Conservation (phyloP, 2,329 filamentous ascomycete genomes). For the Aureobasidium namibiae region DNA sequence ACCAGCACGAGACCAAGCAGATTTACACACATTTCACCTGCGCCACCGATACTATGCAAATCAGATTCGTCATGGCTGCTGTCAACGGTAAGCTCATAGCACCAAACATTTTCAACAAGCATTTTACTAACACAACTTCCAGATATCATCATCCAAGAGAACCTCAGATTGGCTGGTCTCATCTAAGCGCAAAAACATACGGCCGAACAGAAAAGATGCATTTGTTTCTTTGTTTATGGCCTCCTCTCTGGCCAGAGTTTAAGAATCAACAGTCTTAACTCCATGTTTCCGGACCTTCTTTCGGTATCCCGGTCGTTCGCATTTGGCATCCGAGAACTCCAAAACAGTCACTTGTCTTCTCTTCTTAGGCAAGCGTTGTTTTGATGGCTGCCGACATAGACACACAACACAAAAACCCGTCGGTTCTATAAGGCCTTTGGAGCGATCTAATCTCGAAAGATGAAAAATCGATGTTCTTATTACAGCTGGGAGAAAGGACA, state of each 20-base stretch:
- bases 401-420: background rate
- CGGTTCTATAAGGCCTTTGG: background rate
- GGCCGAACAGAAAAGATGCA: background rate
- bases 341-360: background rate
- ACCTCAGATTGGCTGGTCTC: slow-evolving; percentile 90
- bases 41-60: slow-evolving; percentile 96
- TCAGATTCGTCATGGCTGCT: slow-evolving; percentile 98
- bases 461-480: slow-evolving; percentile 1
- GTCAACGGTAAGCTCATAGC: slow-evolving; percentile 70
- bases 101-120: background rate
- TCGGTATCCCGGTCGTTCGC: background rate
- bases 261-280: slow-evolving; percentile 6
- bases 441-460: slow-evolving; percentile 1
- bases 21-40: slow-evolving; percentile 99
- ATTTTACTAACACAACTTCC: slow-evolving; percentile 35
- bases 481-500: slow-evolving; percentile 1
- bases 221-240: background rate
- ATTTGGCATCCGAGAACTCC: background rate
- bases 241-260: background rate
- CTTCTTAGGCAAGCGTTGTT: background rate
- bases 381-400: background rate
- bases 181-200: slow-evolving; percentile 51
- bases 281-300: background rate
- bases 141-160: slow-evolving; percentile 99
- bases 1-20: slow-evolving; percentile 98